Base-by-base conservation (phyloP, 192 early-diverging fungal species). In the Tieghemiomyces parasiticus region DNA sequence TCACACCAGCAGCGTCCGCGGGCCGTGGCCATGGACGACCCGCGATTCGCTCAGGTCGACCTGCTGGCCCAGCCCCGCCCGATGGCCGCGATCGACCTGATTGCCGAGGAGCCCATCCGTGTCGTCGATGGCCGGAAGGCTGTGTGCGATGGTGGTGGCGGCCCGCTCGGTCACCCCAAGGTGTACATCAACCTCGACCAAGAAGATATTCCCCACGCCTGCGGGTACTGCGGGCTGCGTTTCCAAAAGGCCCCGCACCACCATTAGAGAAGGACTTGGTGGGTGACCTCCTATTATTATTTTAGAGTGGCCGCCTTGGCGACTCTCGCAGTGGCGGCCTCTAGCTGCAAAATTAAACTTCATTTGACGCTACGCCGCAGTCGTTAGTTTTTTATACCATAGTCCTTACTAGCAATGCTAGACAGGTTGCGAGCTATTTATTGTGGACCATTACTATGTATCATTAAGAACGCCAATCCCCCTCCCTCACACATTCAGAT, bases 141-240 rank as follows among this genome's bases (percentile, higher is more conserved):
- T 35, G 74, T 78, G 63, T 97, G 93, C 65, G 81, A 97, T 62
- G 93, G 93, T 60, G 93, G 89, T 79, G 92, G 84, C 49, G 93
- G 92, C 61, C 68, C 90, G 42, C 75, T 97, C 32, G 93, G 93
- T 33, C 93, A 97, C 65, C 93, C 93, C 25, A 87, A 86, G 65
- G 87, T 97, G 26, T 97, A 85, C 74, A 88, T 97, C 66, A 94
- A 94, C 71, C 79, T 97, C 67, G 86, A 59, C 56, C 69, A 77
- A 60, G 66, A 73, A 19, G 70, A 68, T 55, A 66, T 65, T 38
- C 63, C 86, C 58, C 78, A 88, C 61, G 67, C 83, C 54, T 93
- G 91, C 63, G 81, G 84, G 62, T 86, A 87, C 70, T 89, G 87
- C 65, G 88, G 88, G n/a, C 76, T 90, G 61, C 84, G 85, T 54